Conservation (phyloP, 768 basidiomycete species). For the Mycena galericulata region DNA sequence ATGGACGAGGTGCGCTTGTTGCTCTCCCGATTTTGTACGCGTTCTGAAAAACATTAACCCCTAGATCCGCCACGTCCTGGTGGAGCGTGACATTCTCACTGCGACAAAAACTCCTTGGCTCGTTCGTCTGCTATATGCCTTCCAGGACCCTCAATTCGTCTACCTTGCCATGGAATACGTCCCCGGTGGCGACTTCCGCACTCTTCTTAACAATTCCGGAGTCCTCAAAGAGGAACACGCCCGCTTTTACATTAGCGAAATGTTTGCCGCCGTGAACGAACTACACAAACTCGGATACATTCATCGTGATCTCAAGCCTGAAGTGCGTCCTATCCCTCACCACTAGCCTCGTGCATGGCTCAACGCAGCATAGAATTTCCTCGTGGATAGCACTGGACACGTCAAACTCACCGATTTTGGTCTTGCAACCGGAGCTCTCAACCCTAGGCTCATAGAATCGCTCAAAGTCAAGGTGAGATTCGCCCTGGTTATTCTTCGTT, state of each 20-base stretch:
- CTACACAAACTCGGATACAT: constrained; percentile 98
- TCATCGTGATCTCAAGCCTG: constrained; percentile 97
- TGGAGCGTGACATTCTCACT: constrained; percentile 97
- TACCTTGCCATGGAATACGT: constrained; percentile 88
- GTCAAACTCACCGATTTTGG: constrained; percentile 99
- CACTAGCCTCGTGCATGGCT: not conserved
- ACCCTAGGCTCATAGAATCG: constrained; percentile 94
- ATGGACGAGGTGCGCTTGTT: constrained; percentile 90
- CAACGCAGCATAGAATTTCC: constrained; percentile 79
- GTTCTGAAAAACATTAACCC: constrained; percentile 3
- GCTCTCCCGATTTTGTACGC: constrained; percentile 11
- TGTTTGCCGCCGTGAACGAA: constrained; percentile 95
- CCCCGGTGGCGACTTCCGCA: constrained; percentile 96
- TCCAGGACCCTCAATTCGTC: constrained; percentile 92
- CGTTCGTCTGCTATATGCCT: constrained; percentile 93
- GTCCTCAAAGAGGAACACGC: constrained; percentile 98
- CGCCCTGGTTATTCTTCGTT: not conserved
- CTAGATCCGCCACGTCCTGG: constrained; percentile 96
- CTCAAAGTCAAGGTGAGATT: constrained; percentile 85
- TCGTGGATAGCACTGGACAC: constrained; percentile 95
- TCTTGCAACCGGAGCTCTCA: constrained; percentile 94
- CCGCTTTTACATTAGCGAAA: constrained; percentile 96
- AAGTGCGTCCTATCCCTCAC: constrained; percentile 73
- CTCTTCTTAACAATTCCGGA: constrained; percentile 96
- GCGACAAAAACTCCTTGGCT: constrained; percentile 99